Evolutionary conservation across 2,329 filamentous ascomycete species (phyloP), one percentile per base, ranked within the genome.

Genomic region (Juglanconis oblonga): DNA sequence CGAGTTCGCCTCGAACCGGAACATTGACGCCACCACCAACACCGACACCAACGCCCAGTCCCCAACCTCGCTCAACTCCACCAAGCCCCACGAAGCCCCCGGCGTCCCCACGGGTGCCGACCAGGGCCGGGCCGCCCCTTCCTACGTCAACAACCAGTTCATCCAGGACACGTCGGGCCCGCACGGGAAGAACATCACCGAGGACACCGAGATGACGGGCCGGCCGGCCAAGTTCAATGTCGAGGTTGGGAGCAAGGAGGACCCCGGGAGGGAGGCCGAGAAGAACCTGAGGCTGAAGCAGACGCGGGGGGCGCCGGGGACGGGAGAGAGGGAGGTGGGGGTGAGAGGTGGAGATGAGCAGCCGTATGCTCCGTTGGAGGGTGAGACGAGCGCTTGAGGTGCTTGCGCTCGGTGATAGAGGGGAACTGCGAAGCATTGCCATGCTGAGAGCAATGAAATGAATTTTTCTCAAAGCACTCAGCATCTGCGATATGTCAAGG

Each of bases 1-100:
- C 64, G 76, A 72, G 11, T 91, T 90, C 67, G 76, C 81, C 45
- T 72, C 80, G 59, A 90, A 91, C 74, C 77, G 79, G 31, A 63
- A 58, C 42, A 48, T 62, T 48, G 10, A 47, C 35, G 29, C 51
- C 5, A 35, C 36, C 17, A 55, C 24, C 45, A 47, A 47, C 32
- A 48, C 45, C n/a, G 33, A 17, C 11, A 32, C 10, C 50, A 9
- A 40, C n/a, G n/a, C 42, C 7, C 24, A 24, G 24, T 24, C 24
- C 24, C 24, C 24, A 24, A 24, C 24, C 24, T 24, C 24, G 24
- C 24, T 24, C 24, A 36, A 45, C 40, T 33, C 49, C 40, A 29
- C 56, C 5, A 52, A 58, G n/a, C 47, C 45, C 40, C 47, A 51
- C 9, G 44, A 57, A 29, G 9, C 24, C 6, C 49, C 48, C 42